Evolutionary conservation across 116 monocot species (phyloP), one percentile per base, ranked within the genome.

Genomic region (Cymodocea nodosa): DNA sequence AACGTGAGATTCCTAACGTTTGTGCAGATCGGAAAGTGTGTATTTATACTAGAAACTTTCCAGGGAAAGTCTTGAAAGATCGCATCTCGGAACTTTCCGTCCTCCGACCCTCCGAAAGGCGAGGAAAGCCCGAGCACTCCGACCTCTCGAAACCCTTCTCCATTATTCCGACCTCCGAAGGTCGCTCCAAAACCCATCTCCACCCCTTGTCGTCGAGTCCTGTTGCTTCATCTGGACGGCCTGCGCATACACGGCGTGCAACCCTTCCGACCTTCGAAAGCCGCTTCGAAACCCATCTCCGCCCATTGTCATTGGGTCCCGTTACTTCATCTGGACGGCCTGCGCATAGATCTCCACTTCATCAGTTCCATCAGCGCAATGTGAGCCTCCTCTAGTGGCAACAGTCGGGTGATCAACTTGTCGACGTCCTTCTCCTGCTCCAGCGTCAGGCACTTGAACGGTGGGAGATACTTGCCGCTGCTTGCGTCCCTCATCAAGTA

Each of bases 391-490:
- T 98, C 91, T 0, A 72, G 70, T 2, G 85, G 82, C 6, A 98
- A 91, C 63, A 98, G 55, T 59, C 88, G 65, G 9, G 83, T 91
- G 48, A 98, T 86, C 66, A 98, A 71, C 68, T 70, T 70, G 71
- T 98, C 85, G 9, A 91, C 97, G 15, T 98, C 91, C 79, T 89
- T 91, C 80, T 84, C 91, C 71, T 98, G 97, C 30, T 98, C 97
- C 19, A 79, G 75, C 18, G 86, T 80, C 63, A 98, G 67, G 63
- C 69, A 81, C 73, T 89, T 85, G 75, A 88, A 98, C 15, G 88
- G 97, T 3, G 97, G 97, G 24, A 98, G 88, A 71, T 98, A 98
- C 64, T 91, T 91, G 15, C 92, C 97, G 40, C 84, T 82, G 0
- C n/a, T n/a, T n/a, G 85, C 64, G 51, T 98, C 97, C 81, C 82